Evolutionary conservation across 2,329 filamentous ascomycete genomes (phyloP).

Genomic region (Claviceps citrina): DNA sequence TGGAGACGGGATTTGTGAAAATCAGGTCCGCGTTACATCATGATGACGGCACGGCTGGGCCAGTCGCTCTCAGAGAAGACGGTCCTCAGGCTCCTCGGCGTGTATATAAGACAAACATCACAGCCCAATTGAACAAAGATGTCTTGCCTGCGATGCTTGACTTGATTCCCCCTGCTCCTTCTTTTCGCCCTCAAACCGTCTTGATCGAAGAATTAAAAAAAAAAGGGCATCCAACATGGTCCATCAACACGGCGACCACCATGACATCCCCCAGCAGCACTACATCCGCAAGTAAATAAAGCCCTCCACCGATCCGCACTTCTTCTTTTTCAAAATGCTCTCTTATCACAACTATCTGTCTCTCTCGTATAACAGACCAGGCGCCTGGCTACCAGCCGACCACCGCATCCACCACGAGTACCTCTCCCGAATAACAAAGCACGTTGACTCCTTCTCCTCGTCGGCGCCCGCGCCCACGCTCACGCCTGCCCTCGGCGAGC

Average conservation of each 20-base stretch:
- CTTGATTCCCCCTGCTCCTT: too few species aligned
- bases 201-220: not conserved
- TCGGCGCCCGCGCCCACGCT: conserved; percentile 34
- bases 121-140: too few species aligned
- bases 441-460: too few species aligned
- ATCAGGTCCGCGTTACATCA: too few species aligned
- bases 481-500: conserved; percentile 46
- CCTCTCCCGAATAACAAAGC: conserved; percentile 39
- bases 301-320: not conserved
- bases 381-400: conserved; percentile 49
- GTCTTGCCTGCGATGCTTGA: too few species aligned
- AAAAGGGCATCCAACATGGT: conserved; percentile 24
- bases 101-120: too few species aligned
- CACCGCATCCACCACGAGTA: conserved; percentile 46
- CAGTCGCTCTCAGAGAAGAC: too few species aligned
- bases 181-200: too few species aligned
- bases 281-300: conserved; percentile 29
- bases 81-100: too few species aligned
- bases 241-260: conserved; percentile 33
- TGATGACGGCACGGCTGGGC: too few species aligned
- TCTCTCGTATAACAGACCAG: conserved; percentile 22
- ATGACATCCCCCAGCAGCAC: conserved; percentile 34
- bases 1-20: too few species aligned
- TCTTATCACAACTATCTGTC: not conserved
- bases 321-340: not conserved